Conservation (phyloP, 2,329 filamentous ascomycete genomes). For the Alternaria ethzedia region DNA sequence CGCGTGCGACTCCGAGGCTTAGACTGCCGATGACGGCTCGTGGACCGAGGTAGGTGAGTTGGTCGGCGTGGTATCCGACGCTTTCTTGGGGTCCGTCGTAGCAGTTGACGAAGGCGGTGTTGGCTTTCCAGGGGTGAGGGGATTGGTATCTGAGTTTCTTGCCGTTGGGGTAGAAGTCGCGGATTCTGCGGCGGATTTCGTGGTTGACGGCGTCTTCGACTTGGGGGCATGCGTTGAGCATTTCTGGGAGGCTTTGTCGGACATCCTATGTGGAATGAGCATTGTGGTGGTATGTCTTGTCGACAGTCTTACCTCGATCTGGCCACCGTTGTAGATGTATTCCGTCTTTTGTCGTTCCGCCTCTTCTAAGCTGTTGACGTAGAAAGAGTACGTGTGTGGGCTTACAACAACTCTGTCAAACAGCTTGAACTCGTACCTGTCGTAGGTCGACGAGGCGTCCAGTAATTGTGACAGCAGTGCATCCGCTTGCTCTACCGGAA, state of each 20-base stretch:
- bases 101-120: conserved; percentile 93
- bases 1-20: conserved; percentile 87
- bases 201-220: conserved; percentile 79
- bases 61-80: conserved; percentile 92
- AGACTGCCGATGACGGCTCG: conserved; percentile 87
- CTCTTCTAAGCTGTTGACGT: conserved; percentile 76
- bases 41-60: conserved; percentile 91
- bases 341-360: conserved; percentile 73
- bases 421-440: conserved; percentile 77
- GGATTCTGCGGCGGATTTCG: conserved; percentile 76
- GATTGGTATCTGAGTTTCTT: conserved; percentile 81
- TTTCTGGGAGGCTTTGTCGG: conserved; percentile 75
- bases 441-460: conserved; percentile 73
- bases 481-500: conserved; percentile 74
- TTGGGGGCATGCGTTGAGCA: conserved; percentile 70
- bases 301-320: conserved; percentile 61
- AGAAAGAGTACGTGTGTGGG: conserved; percentile 84
- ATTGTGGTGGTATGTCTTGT: neutral
- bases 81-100: conserved; percentile 82
- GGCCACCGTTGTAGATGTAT: conserved; percentile 84
- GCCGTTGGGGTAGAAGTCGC: conserved; percentile 68
- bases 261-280: conserved; percentile 61
- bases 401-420: conserved; percentile 87
- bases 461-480: conserved; percentile 77
- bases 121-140: conserved; percentile 76